Evolutionary conservation across 257 asterid species (phyloP).

Genomic region (Lavandula angustifolia): DNA sequence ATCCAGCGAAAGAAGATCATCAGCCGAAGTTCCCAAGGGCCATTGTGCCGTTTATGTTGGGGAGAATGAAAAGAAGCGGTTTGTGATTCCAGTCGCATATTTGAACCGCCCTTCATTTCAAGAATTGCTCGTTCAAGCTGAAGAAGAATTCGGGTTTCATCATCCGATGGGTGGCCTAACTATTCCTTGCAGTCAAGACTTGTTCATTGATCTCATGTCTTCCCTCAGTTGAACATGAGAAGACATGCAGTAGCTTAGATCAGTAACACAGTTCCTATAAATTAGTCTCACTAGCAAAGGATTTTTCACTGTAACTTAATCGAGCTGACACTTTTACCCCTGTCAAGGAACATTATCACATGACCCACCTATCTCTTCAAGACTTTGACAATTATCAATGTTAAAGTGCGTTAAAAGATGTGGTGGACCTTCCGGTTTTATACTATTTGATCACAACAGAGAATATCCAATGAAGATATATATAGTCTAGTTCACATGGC

Average conservation of each 20-base stretch:
- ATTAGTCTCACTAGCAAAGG: conserved; percentile 11
- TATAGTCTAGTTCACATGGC: conserved; percentile 6
- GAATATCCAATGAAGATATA: not conserved
- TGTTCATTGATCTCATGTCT: conserved; percentile 26
- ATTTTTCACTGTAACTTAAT: not conserved
- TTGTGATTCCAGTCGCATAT: conserved; percentile 8
- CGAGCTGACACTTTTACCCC: too few species aligned
- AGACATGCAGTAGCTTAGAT: not conserved
- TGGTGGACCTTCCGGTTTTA: not conserved
- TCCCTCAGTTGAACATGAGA: conserved; percentile 15
- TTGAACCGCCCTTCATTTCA: not conserved
- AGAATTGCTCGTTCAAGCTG: not conserved
- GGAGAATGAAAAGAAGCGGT: not conserved
- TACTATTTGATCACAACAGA: not conserved
- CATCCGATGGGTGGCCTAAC: conserved; percentile 41
- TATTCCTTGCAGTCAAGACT: conserved; percentile 36
- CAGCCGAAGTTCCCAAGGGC: conserved; percentile 12
- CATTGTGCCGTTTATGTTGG: conserved; percentile 17
- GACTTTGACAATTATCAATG: too few species aligned
- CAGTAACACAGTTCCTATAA: not conserved
- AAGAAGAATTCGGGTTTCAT: conserved; percentile 3
- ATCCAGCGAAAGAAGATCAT: conserved; percentile 1
- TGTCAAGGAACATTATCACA: too few species aligned
- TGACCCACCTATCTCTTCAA: not conserved
- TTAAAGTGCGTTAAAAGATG: not conserved